Evolutionary conservation across 352 stramenopile species (phyloP).

Genomic region (Phytophthora pistaciae): DNA sequence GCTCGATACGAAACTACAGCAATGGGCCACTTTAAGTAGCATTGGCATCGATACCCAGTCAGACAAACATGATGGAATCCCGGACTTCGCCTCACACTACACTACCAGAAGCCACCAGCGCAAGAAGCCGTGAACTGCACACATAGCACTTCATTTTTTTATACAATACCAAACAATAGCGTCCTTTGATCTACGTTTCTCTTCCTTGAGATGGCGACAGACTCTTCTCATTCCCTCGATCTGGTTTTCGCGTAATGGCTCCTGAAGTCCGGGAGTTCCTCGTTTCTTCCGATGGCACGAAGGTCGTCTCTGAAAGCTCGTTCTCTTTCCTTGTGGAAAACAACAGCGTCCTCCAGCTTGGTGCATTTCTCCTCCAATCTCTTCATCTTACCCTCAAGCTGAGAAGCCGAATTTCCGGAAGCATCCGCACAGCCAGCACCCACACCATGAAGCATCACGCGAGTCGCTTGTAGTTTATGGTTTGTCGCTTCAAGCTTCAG

Average conservation of each 20-base stretch:
- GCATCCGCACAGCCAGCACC: background rate
- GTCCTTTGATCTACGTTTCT: background rate
- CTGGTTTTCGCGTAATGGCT: conserved; percentile 27
- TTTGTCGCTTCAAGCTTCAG: conserved; percentile 18
- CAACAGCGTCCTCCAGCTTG: conserved; percentile 29
- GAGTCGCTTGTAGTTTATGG: conserved; percentile 12
- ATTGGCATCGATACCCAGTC: conserved; percentile 54
- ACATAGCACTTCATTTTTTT: background rate
- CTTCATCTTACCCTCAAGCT: conserved; percentile 29
- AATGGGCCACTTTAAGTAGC: conserved; percentile 15
- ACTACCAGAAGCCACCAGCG: conserved; percentile 14
- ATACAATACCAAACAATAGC: background rate
- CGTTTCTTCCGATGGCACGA: conserved; percentile 4
- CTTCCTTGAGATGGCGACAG: background rate
- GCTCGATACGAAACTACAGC: background rate
- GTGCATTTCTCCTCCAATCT: conserved; percentile 23
- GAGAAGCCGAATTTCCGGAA: background rate
- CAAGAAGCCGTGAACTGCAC: background rate
- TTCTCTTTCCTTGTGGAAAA: conserved; percentile 34
- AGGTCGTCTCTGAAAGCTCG: conserved; percentile 27
- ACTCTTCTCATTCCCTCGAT: background rate
- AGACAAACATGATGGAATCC: conserved; percentile 49
- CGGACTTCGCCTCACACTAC: conserved; percentile 57
- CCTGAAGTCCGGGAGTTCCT: conserved; percentile 19
- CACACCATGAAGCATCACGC: background rate